Evolutionary conservation across 768 basidiomycete species (phyloP).

Genomic region (Xanthoconium purpureum): DNA sequence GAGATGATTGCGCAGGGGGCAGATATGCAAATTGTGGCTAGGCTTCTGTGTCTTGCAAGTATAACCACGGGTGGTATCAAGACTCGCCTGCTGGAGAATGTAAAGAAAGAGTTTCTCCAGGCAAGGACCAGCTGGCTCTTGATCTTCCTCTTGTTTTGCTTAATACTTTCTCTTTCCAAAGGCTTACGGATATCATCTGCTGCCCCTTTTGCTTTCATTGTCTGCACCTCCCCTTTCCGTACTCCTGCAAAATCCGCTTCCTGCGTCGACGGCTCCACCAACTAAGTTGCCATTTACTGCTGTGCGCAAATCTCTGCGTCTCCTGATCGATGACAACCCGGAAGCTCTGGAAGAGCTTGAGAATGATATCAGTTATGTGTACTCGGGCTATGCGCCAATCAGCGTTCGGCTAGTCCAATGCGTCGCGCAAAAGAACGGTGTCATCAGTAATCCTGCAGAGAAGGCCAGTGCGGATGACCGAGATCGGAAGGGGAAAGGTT

Average conservation of each 20-base stretch:
- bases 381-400: slow-evolving; percentile 95
- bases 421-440: slow-evolving; percentile 85
- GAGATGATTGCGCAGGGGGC: slow-evolving; percentile 86
- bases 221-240: slow-evolving; percentile 64
- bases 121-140: slow-evolving; percentile 30
- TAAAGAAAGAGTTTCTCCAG: slow-evolving; percentile 92
- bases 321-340: slow-evolving; percentile 86
- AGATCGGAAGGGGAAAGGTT: slow-evolving; percentile 38
- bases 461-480: slow-evolving; percentile 43
- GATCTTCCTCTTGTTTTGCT: background rate
- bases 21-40: slow-evolving; percentile 72
- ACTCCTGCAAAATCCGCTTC: slow-evolving; percentile 66
- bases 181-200: slow-evolving; percentile 74
- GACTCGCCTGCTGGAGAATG: slow-evolving; percentile 75
- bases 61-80: slow-evolving; percentile 86
- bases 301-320: slow-evolving; percentile 79
- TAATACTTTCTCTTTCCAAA: slow-evolving; percentile 23
- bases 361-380: slow-evolving; percentile 93
- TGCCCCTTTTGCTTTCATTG: slow-evolving; percentile 66
- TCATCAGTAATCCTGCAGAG: slow-evolving; percentile 74
- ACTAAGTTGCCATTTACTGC: slow-evolving; percentile 68
- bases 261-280: slow-evolving; percentile 43
- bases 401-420: slow-evolving; percentile 91
- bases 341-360: slow-evolving; percentile 80
- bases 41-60: slow-evolving; percentile 84